A percentile compares a stretch with the other conserved stretches of the same genome.
Evolutionary conservation across 2,329 filamentous ascomycete species (phyloP).

Genomic region (Fusarium longipes): DNA sequence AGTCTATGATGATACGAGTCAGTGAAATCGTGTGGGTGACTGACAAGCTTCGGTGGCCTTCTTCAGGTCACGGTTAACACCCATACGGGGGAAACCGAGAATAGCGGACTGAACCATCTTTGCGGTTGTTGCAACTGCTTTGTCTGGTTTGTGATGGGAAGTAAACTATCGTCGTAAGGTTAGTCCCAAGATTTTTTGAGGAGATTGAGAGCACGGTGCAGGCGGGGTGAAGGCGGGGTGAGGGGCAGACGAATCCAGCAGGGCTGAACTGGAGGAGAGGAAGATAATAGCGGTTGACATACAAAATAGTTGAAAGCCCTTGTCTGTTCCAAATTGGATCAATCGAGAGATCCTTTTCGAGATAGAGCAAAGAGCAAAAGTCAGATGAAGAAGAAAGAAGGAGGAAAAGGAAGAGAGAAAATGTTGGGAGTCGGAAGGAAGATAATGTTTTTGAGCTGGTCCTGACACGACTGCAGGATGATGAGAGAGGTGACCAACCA

Average conservation of each 20-base stretch:
- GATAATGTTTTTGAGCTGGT: slow-evolving; percentile 33
- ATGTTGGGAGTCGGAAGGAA: slow-evolving; percentile 38
- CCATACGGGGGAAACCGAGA: slow-evolving; percentile 99
- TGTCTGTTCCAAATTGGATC: slow-evolving; percentile 47
- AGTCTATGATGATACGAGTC: slow-evolving; percentile 25
- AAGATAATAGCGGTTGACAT: slow-evolving; percentile 29
- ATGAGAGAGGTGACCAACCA: slow-evolving; percentile 43
- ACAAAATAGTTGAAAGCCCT: slow-evolving; percentile 44
- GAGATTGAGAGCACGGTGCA: slow-evolving; percentile 36
- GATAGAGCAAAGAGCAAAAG: slow-evolving; percentile 41
- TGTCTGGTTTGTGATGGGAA: slow-evolving; percentile 33
- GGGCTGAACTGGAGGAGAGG: slow-evolving; percentile 13
- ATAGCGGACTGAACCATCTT: slow-evolving; percentile 78
- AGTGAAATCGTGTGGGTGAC: slow-evolving; percentile 55
- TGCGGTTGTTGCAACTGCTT: slow-evolving; percentile 50
- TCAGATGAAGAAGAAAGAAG: slow-evolving; percentile 35
- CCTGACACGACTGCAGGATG: slow-evolving; percentile 16
- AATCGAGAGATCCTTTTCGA: slow-evolving; percentile 44
- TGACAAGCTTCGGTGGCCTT: slow-evolving; percentile 96
- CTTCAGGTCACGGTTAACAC: slow-evolving; percentile 98
- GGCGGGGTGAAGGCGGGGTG: slow-evolving; percentile 45
- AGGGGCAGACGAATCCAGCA: slow-evolving; percentile 33
- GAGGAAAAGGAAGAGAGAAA: slow-evolving; percentile 37
- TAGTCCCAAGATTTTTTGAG: slow-evolving; percentile 18
- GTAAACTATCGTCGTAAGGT: slow-evolving; percentile 29